A percentile compares a stretch with the other conserved stretches of the same genome.
phyloP scores from a whole-genome alignment of 495 filamentous ascomycete species.

The Lasiosphaeriaceae sp. region DNA sequence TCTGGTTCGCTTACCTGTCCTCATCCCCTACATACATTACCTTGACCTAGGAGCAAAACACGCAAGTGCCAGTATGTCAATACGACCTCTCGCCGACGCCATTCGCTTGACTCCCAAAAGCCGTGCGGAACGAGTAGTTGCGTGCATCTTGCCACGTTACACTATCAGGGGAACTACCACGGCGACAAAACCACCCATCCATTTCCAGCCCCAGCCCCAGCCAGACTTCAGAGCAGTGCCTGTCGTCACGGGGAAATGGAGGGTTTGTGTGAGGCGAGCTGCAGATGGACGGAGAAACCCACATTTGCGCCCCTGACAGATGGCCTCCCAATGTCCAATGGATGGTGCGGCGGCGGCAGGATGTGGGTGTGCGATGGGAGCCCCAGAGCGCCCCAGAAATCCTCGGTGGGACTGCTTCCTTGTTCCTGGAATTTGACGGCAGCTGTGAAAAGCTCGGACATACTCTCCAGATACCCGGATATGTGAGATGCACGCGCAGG shows the following conservation, averaged over 20 bases:
- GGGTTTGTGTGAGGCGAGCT: background rate
- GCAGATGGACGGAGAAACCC: background rate
- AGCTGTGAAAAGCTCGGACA: background rate
- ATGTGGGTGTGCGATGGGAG: slow-evolving; percentile 3
- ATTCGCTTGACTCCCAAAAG: too few species aligned
- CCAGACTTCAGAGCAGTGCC: too few species aligned
- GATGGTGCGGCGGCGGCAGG: background rate
- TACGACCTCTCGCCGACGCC: too few species aligned
- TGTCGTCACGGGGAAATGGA: background rate
- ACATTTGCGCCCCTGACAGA: slow-evolving; percentile 5
- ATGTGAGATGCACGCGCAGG: slow-evolving; percentile 8
- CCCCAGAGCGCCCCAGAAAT: background rate
- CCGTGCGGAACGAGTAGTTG: too few species aligned
- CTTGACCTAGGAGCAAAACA: too few species aligned
- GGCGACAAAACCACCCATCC: too few species aligned
- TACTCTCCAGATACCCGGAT: slow-evolving; percentile 21
- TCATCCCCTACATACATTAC: too few species aligned
- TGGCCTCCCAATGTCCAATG: background rate
- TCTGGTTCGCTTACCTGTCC: background rate
- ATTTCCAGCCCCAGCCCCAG: too few species aligned
- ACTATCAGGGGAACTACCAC: too few species aligned
- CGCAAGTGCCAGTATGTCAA: too few species aligned
- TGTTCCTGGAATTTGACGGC: slow-evolving; percentile 14
- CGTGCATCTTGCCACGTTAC: too few species aligned
- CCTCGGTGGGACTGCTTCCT: slow-evolving; percentile 10